These are phyloP conservation scores for Myriosclerotinia curreyana DNA, from an alignment of 2,329 filamentous ascomycete genomes.

Conservation along the genomic window DNA sequence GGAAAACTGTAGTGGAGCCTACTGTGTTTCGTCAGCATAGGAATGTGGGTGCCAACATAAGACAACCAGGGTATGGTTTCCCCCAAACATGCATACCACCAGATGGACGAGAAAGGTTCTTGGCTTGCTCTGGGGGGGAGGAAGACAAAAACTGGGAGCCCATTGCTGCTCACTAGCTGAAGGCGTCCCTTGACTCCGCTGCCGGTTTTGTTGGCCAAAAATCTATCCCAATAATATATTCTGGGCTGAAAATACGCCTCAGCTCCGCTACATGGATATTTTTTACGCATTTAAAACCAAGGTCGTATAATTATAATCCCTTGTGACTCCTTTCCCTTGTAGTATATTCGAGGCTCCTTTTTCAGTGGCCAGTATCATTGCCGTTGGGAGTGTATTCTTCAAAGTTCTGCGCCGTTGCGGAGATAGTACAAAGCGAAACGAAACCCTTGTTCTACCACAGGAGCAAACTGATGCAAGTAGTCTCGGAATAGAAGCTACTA, in stretches of 20 bases:
- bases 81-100: neutral
- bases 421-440: neutral
- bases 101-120: neutral
- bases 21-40: neutral
- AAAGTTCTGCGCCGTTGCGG: neutral
- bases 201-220: neutral
- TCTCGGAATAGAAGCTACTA: neutral
- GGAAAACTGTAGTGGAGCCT: neutral
- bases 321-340: neutral
- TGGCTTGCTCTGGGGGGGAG: neutral
- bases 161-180: neutral
- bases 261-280: neutral
- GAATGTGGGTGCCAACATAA: neutral
- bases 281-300: neutral
- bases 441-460: neutral
- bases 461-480: neutral
- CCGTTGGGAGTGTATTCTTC: neutral
- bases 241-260: neutral
- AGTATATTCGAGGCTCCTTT: neutral
- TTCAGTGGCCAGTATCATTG: neutral
- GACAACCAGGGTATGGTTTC: neutral
- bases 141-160: no score
- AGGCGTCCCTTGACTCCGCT: neutral
- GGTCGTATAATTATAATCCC: neutral
- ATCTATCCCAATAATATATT: no score